Evolutionary conservation across 2,329 filamentous ascomycete genomes (phyloP), one percentile per base, ranked within the genome.

Genomic region (Fusarium sambucinum): DNA sequence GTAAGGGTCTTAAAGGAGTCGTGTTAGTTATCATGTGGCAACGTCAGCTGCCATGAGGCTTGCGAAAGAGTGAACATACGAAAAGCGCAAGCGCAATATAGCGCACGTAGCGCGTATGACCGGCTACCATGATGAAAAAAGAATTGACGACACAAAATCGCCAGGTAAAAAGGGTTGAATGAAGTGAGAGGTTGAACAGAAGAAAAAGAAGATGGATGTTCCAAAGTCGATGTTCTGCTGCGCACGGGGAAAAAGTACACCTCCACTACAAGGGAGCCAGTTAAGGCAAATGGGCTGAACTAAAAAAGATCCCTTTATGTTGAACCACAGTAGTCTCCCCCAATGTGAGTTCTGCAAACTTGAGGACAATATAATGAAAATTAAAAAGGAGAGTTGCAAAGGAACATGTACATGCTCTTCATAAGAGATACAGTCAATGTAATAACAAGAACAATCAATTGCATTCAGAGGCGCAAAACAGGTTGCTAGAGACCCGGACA

Each of bases 1-100:
- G 68, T 67, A 37, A 69, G 61, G 23, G 59, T 68, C 63, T 51
- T 70, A 53, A 54, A 51, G 52, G 60, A 50, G 52, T 35, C 30
- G 30, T 38, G 67, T 64, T 55, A 69, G 71, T 33, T 33, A 33
- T 8, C 40, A 35, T 33, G 53, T 59, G 59, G 55, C 51, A 40
- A 59, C 53, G 54, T 57, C 46, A 54, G 57, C 42, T 52, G 42
- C 57, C 19, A 44, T 44, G 38, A 53, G 32, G 46, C 21, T 32
- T n/a, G 21, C 21, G 32, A 37, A 38, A 13, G 29, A 30, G 54
- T 23, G 25, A 44, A 85, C 91, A 77, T 87, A 97, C 94, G 77
- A 97, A 90, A 76, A 94, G 86, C 62, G 93, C 92, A 76, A 97
- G 89, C 77, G 96, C 85, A 78, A 97, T 85, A 80, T 90, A 90